A percentile compares a stretch with the other conserved stretches of the same genome.
Conservation (phyloP, 1,139 yeast genomes). For the Yarrowia galli region DNA sequence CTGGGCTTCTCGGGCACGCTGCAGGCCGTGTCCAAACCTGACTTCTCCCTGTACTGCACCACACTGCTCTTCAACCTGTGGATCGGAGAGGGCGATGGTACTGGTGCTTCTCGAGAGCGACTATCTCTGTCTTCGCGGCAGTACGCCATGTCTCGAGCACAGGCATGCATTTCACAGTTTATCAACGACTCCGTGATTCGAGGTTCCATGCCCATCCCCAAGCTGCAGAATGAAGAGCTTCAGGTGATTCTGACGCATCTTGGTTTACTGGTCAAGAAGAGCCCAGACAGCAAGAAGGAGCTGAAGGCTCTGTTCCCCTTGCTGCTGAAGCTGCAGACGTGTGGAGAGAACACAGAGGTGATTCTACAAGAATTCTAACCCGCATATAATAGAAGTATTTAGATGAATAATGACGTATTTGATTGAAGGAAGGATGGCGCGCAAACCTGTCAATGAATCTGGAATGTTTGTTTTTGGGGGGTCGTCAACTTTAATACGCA, state of each 20-base stretch:
- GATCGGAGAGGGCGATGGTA: constrained; percentile 34
- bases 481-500: neutral
- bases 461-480: neutral
- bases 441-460: neutral
- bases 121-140: constrained; percentile 3
- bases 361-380: constrained; percentile 26
- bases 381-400: constrained; percentile 7
- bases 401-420: constrained; percentile 2
- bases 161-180: constrained; percentile 24
- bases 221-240: constrained; percentile 26
- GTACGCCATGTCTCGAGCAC: constrained; percentile 31
- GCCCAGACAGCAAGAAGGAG: constrained; percentile 25
- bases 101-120: constrained; percentile 15
- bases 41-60: constrained; percentile 27
- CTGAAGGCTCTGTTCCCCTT: constrained; percentile 26
- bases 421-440: neutral
- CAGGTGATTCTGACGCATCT: constrained; percentile 15
- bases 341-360: constrained; percentile 27
- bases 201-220: constrained; percentile 36
- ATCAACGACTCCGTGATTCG: constrained; percentile 28
- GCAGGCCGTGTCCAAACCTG: constrained; percentile 21
- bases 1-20: constrained; percentile 36
- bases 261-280: neutral
- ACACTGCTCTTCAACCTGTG: constrained; percentile 11
- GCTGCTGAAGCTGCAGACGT: constrained; percentile 21